Percentiles rank a stretch among this genome's conserved stretches.
phyloP scores from a whole-genome alignment of 2,329 filamentous ascomycete species.

The Ambrosiella cleistominuta region DNA sequence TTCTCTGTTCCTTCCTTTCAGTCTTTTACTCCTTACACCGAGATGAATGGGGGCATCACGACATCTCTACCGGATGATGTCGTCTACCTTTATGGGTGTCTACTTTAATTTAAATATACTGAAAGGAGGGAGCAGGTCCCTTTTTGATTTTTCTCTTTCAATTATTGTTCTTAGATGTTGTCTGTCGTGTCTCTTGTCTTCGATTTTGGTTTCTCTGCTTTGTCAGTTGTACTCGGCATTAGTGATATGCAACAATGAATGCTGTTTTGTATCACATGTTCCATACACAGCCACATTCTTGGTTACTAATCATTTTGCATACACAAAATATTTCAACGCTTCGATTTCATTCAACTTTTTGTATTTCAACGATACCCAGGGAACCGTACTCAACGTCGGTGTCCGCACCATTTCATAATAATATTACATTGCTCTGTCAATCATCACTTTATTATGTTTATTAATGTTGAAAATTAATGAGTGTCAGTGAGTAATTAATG shows the following conservation, averaged over 20 bases:
- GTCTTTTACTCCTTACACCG: background rate
- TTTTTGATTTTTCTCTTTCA: slow-evolving; percentile 1
- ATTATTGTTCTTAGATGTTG: background rate
- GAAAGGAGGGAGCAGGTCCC: slow-evolving; percentile 2
- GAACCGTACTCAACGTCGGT: background rate
- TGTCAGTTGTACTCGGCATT: background rate
- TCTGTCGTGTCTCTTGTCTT: background rate
- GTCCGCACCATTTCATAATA: background rate
- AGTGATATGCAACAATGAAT: background rate
- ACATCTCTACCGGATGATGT: background rate
- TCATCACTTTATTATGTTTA: background rate
- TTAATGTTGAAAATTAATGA: background rate
- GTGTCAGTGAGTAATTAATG: too few species aligned
- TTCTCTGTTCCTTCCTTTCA: slow-evolving; percentile 6
- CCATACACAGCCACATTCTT: background rate
- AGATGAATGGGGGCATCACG: background rate
- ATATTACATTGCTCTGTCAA: background rate
- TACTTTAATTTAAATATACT: background rate
- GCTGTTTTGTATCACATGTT: background rate
- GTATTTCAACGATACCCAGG: slow-evolving; percentile 1
- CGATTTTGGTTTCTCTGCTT: background rate
- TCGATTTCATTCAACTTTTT: background rate
- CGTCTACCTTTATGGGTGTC: background rate
- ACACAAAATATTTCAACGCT: background rate
- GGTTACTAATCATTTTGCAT: background rate